Conservation (phyloP, 768 basidiomycete species). For the Boletus huronensis region DNA sequence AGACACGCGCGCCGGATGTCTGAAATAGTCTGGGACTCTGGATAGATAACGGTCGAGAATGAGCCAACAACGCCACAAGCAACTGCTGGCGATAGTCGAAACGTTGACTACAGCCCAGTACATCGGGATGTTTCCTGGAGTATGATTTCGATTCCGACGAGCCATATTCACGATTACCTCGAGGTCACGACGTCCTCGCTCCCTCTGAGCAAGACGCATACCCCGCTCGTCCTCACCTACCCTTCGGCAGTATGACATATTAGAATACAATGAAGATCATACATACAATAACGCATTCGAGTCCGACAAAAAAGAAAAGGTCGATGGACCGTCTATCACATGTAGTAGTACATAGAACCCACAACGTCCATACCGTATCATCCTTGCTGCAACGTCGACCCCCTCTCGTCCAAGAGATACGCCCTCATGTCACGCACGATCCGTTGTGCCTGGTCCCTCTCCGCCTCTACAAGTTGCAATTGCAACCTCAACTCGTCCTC, state of each 20-base stretch:
- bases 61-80: constrained; percentile 50
- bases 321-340: no score
- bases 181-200: not conserved
- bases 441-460: constrained; percentile 19
- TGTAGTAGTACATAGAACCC: no score
- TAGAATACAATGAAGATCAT: no score
- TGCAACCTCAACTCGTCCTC: constrained; percentile 11
- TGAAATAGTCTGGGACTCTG: constrained; percentile 44
- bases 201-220: not conserved
- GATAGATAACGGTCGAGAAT: constrained; percentile 41
- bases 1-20: constrained; percentile 71
- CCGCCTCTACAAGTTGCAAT: constrained; percentile 14
- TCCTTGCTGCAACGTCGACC: not conserved
- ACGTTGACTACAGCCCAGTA: constrained; percentile 32
- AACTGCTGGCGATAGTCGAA: constrained; percentile 38
- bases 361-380: not conserved
- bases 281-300: no score
- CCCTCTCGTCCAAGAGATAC: constrained; percentile 13
- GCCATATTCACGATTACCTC: not conserved
- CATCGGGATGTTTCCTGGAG: constrained; percentile 28
- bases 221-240: not conserved
- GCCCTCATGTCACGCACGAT: constrained; percentile 16
- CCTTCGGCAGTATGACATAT: not conserved
- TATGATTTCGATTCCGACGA: not conserved
- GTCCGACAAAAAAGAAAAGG: no score